Percentiles rank a stretch among this genome's conserved stretches.
These are phyloP conservation scores for Hyaloscypha hepaticicola DNA, from an alignment of 495 filamentous ascomycete genomes.

Conservation along the genomic window DNA sequence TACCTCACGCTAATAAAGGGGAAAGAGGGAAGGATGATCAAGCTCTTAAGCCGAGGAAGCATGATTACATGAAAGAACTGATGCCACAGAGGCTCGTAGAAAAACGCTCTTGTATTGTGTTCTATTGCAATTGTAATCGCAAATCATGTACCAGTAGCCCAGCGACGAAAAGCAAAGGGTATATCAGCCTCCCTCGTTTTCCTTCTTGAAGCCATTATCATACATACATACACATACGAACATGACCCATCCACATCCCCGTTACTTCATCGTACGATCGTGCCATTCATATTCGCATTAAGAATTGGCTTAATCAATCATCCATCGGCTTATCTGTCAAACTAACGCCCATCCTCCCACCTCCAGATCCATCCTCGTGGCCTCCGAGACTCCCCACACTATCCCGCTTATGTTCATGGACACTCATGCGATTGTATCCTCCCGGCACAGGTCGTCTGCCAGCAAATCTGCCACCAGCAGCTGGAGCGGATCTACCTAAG, in stretches of 20 bases:
- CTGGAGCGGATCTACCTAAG: slow-evolving; percentile 43
- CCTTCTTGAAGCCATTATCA: no score
- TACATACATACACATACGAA: background rate
- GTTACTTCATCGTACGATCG: background rate
- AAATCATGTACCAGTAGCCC: no score
- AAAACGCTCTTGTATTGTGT: no score
- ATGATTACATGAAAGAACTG: no score
- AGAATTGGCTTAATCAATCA: slow-evolving; percentile 46
- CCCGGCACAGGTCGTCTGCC: slow-evolving; percentile 32
- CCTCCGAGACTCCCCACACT: slow-evolving; percentile 34
- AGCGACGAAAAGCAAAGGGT: no score
- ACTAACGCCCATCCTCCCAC: slow-evolving; percentile 59
- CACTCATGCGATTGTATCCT: slow-evolving; percentile 38
- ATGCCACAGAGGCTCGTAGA: no score
- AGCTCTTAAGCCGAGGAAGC: no score
- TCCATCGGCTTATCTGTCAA: slow-evolving; percentile 85
- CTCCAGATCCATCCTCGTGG: slow-evolving; percentile 28
- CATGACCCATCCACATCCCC: background rate
- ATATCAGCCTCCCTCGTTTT: no score
- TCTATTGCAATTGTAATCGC: no score
- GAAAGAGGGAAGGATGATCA: no score
- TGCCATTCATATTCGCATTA: background rate
- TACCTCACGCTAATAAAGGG: no score
- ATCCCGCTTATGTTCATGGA: slow-evolving; percentile 38
- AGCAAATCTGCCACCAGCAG: slow-evolving; percentile 30